A percentile compares a stretch with the other conserved stretches of the same genome.
These are phyloP conservation scores for Melastoma candidum DNA, from an alignment of 441 rosid species.

Conservation along the genomic window DNA sequence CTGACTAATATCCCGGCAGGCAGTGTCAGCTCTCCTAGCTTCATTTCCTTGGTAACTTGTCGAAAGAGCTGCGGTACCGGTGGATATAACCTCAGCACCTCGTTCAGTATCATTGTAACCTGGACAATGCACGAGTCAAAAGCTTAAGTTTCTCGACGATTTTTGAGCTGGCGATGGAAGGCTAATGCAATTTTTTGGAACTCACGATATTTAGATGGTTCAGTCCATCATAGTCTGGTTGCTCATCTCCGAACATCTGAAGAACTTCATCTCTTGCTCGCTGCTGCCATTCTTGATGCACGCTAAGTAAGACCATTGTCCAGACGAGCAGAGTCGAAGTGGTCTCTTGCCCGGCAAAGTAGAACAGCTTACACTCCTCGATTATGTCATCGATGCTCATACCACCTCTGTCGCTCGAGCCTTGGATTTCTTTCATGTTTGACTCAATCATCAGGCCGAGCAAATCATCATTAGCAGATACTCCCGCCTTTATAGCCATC, in stretches of 20 bases:
- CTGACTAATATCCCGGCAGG: neutral
- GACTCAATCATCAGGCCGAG: constrained; percentile 33
- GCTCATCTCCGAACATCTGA: constrained; percentile 12
- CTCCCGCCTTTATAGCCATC: constrained; percentile 5
- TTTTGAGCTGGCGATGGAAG: no score
- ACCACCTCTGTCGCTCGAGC: neutral
- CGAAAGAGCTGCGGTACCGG: neutral
- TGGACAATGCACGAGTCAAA: neutral
- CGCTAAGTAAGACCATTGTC: constrained; percentile 30
- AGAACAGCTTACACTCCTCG: constrained; percentile 4
- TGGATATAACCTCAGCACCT: constrained; percentile 9
- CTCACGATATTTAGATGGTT: constrained; percentile 33
- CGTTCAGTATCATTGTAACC: constrained; percentile 11
- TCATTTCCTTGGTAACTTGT: neutral
- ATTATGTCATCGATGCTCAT: constrained; percentile 4
- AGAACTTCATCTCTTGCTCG: constrained; percentile 22
- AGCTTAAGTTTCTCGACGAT: no score
- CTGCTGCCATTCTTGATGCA: constrained; percentile 22
- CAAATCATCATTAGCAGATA: constrained; percentile 20
- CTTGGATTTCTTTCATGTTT: constrained; percentile 6
- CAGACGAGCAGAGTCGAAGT: constrained; percentile 16
- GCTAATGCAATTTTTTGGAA: neutral
- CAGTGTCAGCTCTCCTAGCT: constrained; percentile 3
- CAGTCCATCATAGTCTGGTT: constrained; percentile 19
- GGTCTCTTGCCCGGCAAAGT: constrained; percentile 4